Percentiles rank a stretch among this genome's conserved stretches.
Evolutionary conservation across 805 yeast genomes (phyloP).

Genomic region (Hemisphaericaspora nanyangensis): DNA sequence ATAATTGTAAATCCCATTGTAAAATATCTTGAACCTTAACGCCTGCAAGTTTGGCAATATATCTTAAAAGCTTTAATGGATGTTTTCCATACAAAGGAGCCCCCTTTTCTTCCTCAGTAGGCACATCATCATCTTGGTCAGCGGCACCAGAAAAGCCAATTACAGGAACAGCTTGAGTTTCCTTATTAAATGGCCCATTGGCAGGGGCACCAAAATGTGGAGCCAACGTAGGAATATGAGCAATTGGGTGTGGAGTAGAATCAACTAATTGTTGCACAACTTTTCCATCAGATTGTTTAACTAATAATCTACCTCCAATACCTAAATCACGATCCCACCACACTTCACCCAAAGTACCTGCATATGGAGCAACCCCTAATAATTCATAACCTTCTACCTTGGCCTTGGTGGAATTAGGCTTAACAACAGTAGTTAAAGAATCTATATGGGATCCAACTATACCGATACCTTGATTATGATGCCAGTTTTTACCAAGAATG

Average conservation of each 20-base stretch:
- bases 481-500: constrained; percentile 63
- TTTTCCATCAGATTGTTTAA: constrained; percentile 31
- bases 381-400: constrained; percentile 71
- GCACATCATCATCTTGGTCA: constrained; percentile 35
- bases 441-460: constrained; percentile 75
- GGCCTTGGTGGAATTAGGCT: constrained; percentile 63
- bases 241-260: constrained; percentile 67
- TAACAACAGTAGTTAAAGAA: constrained; percentile 62
- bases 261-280: constrained; percentile 46
- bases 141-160: constrained; percentile 49
- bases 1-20: constrained; percentile 73
- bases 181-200: constrained; percentile 68
- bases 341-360: constrained; percentile 59
- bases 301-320: constrained; percentile 72
- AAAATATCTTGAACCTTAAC: constrained; percentile 58
- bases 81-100: constrained; percentile 72
- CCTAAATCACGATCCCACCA: constrained; percentile 91
- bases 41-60: constrained; percentile 58
- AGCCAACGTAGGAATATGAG: constrained; percentile 79
- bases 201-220: constrained; percentile 80
- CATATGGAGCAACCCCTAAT: constrained; percentile 81
- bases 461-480: constrained; percentile 62
- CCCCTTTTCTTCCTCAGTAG: constrained; percentile 51
- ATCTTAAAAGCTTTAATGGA: constrained; percentile 62
- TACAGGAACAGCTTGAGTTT: constrained; percentile 76